These are phyloP conservation scores for Raphanus hybrid DNA, from an alignment of 441 rosid genomes.

Conservation along the genomic window DNA sequence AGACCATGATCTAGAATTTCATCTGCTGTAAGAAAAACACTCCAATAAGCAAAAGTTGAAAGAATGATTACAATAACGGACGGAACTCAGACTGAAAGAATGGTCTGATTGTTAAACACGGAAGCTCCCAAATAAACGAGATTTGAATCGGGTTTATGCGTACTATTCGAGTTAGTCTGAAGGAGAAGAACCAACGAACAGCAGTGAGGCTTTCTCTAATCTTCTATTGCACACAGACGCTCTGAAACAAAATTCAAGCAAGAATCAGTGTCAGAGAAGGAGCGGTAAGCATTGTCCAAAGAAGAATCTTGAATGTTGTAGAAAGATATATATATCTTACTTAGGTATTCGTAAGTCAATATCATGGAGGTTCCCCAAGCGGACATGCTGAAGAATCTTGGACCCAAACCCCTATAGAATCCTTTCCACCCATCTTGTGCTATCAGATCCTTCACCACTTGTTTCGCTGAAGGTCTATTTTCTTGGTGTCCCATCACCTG, in stretches of 20 bases:
- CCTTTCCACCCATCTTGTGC: conserved; percentile 96
- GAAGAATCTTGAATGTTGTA: background rate
- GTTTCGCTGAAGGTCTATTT: conserved; percentile 68
- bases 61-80: conserved; percentile 42
- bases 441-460: conserved; percentile 71
- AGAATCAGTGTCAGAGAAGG: conserved; percentile 29
- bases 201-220: conserved; percentile 36
- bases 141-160: conserved; percentile 20
- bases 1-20: conserved; percentile 20
- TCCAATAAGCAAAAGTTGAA: conserved; percentile 35
- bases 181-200: conserved; percentile 24
- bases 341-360: conserved; percentile 87
- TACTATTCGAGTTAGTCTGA: conserved; percentile 35
- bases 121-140: conserved; percentile 27
- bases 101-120: conserved; percentile 33
- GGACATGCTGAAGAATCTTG: conserved; percentile 94
- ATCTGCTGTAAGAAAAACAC: conserved; percentile 36
- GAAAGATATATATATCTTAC: conserved; percentile 50
- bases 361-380: conserved; percentile 99
- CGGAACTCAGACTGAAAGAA: conserved; percentile 40
- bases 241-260: conserved; percentile 51
- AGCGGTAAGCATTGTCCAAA: background rate
- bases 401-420: conserved; percentile 87
- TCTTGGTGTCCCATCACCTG: conserved; percentile 88
- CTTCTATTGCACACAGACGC: conserved; percentile 76